phyloP scores from a whole-genome alignment of 768 basidiomycete species.

The Russula sp. region DNA sequence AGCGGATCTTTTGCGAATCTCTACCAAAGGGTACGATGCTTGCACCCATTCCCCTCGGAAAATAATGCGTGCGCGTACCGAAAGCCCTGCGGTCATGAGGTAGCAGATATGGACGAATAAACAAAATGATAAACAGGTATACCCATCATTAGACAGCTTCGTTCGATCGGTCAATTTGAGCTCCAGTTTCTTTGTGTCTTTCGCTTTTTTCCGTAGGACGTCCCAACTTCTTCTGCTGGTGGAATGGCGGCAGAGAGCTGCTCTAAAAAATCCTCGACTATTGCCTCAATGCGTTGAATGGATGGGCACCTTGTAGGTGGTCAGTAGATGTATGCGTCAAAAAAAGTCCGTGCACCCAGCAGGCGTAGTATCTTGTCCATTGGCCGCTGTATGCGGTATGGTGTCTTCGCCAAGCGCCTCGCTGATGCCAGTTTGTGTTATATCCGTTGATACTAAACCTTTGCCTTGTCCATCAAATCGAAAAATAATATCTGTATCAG shows the following conservation, averaged over 20 bases:
- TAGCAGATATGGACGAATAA: neutral
- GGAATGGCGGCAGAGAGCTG: slow-evolving; percentile 23
- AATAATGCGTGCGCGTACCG: slow-evolving; percentile 37
- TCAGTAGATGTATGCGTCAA: slow-evolving; percentile 9
- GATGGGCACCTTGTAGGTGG: neutral
- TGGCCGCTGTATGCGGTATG: too few species aligned
- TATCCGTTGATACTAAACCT: neutral
- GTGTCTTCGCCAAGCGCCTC: neutral
- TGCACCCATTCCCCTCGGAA: slow-evolving; percentile 39
- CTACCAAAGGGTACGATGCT: slow-evolving; percentile 47
- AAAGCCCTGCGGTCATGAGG: slow-evolving; percentile 25
- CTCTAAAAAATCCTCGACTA: slow-evolving; percentile 19
- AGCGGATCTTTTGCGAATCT: neutral
- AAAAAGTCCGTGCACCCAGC: neutral
- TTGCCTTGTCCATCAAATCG: neutral
- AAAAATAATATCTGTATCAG: neutral
- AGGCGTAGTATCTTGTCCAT: neutral
- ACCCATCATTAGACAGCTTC: slow-evolving; percentile 38
- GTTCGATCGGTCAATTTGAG: slow-evolving; percentile 41
- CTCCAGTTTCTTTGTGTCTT: slow-evolving; percentile 34
- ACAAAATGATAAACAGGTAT: slow-evolving; percentile 14
- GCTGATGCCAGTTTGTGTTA: neutral
- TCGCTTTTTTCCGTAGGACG: neutral
- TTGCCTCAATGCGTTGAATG: slow-evolving; percentile 23
- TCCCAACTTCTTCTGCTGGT: slow-evolving; percentile 15